These are phyloP conservation scores for Argentina anserina DNA, from an alignment of 306 rosid genomes.

Conservation along the genomic window DNA sequence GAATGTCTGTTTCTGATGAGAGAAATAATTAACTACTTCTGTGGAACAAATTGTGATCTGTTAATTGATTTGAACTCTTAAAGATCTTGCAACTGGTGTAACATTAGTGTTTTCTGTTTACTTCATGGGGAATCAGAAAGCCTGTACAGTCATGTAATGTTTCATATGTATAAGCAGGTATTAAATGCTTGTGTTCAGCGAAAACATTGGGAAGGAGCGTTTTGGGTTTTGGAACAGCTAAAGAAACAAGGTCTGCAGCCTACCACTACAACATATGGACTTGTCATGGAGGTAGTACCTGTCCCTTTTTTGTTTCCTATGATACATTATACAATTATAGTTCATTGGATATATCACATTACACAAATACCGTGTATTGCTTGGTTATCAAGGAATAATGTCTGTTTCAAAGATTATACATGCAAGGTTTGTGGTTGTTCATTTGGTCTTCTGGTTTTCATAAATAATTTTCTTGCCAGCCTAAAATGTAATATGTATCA, in stretches of 20 bases:
- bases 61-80: neutral
- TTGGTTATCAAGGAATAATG: neutral
- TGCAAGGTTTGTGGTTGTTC: neutral
- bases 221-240: constrained; percentile 92
- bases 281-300: constrained; percentile 84
- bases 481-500: neutral
- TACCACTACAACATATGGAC: constrained; percentile 69
- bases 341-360: neutral
- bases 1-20: neutral
- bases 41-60: neutral
- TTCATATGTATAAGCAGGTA: constrained; percentile 47
- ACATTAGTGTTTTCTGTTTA: neutral
- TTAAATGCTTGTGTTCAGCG: constrained; percentile 77
- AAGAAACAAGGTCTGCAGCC: constrained; percentile 55
- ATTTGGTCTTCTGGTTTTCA: neutral
- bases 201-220: constrained; percentile 95
- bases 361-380: neutral
- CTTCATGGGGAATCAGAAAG: neutral
- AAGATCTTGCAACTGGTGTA: neutral
- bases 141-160: neutral
- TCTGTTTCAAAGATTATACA: neutral
- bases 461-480: neutral
- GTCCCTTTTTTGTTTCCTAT: constrained; percentile 22
- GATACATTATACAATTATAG: neutral
- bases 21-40: neutral